Conservation (phyloP, 257 asterid species). For the Solanum neorickii region DNA sequence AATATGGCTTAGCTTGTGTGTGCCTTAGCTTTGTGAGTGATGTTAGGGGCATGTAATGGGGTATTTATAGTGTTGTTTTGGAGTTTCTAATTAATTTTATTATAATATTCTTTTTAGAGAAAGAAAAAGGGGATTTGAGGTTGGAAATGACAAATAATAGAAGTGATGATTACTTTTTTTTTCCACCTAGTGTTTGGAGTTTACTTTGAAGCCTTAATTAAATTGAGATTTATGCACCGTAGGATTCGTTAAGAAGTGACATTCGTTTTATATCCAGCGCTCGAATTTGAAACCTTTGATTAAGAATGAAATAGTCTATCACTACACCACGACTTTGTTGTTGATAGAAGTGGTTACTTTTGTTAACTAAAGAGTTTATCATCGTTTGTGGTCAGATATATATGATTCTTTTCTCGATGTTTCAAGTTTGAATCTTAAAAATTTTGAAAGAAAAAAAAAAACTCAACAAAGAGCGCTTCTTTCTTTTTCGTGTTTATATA, state of each 20-base stretch:
- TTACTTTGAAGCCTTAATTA: rapidly evolving
- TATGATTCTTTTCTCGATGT: background rate
- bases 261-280: rapidly evolving
- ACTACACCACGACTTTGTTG: too few species aligned
- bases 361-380: background rate
- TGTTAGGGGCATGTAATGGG: background rate
- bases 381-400: background rate
- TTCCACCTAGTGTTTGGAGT: rapidly evolving
- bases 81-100: background rate
- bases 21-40: background rate
- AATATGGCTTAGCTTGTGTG: background rate
- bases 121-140: background rate
- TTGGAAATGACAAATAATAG: background rate
- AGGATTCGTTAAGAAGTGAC: rapidly evolving
- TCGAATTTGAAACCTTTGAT: rapidly evolving
- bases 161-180: background rate
- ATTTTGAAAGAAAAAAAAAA: background rate
- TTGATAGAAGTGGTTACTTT: background rate
- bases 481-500: background rate
- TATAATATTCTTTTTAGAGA: background rate
- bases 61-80: background rate
- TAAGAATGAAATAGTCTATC: rapidly evolving
- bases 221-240: rapidly evolving
- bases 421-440: rapidly evolving
- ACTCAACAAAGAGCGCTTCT: rapidly evolving